Base-by-base conservation (phyloP, 2,329 filamentous ascomycete genomes). In the Cordyceps fumosorosea region DNA sequence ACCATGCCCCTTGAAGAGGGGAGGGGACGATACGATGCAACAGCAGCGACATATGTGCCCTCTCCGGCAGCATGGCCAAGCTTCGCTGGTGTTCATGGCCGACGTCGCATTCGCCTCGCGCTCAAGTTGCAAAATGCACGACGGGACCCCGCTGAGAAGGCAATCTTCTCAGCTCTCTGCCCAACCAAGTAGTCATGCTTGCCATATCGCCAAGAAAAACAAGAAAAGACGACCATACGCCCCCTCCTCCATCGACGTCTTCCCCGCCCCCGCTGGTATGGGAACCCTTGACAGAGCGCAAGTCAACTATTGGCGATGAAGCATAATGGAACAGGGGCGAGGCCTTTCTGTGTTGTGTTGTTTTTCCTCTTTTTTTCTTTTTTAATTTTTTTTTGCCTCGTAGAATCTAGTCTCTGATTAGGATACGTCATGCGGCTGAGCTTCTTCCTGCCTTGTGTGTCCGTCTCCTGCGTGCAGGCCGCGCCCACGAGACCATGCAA, bases 171-270 rank as follows among this genome's bases (percentile, higher is more conserved):
- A 16, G 29, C n/a, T 52, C 40, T 50, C 16, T 47, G 32, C 45
- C 11, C 8, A 37, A 37, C 34, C 11, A 37, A 37, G 34, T 48
- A 59, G 34, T 26, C 44, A 42, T 52, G 32, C 34, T 22, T 51
- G 26, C 32, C 45, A 59, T 32, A 32, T 59, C 47, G 56, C 56
- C 56, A 59, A 59, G 56, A 42, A 45, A 24, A 7, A 58, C 34
- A 37, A 37, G 12, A n/a, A 18, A 44, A 18, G 16, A 18, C 11
- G 14, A 3, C 26, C 40, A 26, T 26, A 51, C 55, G 4, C 56
- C n/a, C 56, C 55, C 45, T 26, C 54, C 42, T 22, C 50, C 32
- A 2, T 29, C 18, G 6, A 29, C 26, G 26, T 29, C 20, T 37
- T 44, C 34, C 44, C 47, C 47, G 24, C 47, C 56, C 51, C 56